Evolutionary conservation across 2,329 filamentous ascomycete genomes (phyloP), one percentile per base, ranked within the genome.

Genomic region (Ophiostoma australiae): DNA sequence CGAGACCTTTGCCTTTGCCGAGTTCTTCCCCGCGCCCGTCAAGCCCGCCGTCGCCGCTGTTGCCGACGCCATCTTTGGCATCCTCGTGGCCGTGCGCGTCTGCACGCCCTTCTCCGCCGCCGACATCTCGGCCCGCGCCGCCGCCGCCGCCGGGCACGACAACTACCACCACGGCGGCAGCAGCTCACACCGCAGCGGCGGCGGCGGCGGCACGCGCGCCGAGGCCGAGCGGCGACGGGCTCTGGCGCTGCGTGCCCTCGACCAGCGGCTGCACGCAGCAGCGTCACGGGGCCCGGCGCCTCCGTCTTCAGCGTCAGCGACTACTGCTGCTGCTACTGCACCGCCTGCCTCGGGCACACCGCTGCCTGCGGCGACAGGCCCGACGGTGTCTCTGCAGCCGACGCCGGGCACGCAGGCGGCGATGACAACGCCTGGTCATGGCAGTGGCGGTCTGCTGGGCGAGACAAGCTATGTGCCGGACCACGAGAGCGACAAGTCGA

Each of bases 1-100:
- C 80, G 95, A 99, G 80, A 97, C 94, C 0, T 99, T 99, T 78
- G 91, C 94, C 8, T 97, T 99, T 79, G 90, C 93, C 74, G 93
- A 95, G 76, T 97, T 99, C 84, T 98, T 98, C 82, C 95, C 95
- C 0, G 91, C 91, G 68, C 88, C 90, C 3, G 82, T 91, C 61
- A 94, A 97, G 78, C 91, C 93, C 0, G 83, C 92, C 17, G 85
- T 98, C 61, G 87, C 90, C 20, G 85, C 88, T 11, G 78, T 97
- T n/a, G 86, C 91, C 13, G 89, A 92, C 75, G 84, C 88, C 73
- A 80, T 97, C 35, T 97, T 94, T 81, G 84, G 86, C 72, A 79
- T 90, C 4, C 83, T 97, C 0, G 90, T 97, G 1, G 84, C 91
- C 5, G 78, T 97, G 77, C 89, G 87, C 75, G 80, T 98, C 67